Base-by-base conservation (phyloP, 371 early-diverging fungal genomes). In the Mucor lusitanicus region DNA sequence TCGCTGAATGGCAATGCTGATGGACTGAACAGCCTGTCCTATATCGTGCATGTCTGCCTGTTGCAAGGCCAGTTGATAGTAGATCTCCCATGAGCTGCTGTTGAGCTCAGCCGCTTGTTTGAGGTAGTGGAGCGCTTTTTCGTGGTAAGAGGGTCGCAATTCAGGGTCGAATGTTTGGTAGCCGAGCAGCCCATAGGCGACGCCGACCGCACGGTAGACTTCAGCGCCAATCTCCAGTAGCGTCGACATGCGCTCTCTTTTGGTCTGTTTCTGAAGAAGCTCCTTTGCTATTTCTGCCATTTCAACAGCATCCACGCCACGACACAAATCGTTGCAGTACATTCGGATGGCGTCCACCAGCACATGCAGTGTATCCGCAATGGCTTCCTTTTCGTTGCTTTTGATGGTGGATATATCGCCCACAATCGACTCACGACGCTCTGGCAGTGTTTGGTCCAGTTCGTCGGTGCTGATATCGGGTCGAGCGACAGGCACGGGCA, bases 41-140 rank as follows among this genome's bases (percentile, higher is more conserved):
- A 93, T 85, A 72, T 94, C 91, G 15, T 94, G 91, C 72, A 89
- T 88, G 55, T 94, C 90, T 7, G 95, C 94, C 21, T 87, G 87
- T 78, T 94, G 92, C 19, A 94, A 76, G 0, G 93, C 95, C 15
- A 94, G 76, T 54, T 92, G 91, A 71, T 93, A 97, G 59, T 87
- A 84, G 0, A 88, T 75, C 35, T 91, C 88, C 77, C 84, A 84
- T 15, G 76, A 62, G 6, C 79, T 64, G 0, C 88, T 74, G 37
- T 80, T 72, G 19, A 85, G 68, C 19, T 81, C 75, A 1, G 84
- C 76, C 6, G 94, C 84, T 42, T 83, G 74, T 23, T 77, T 76
- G 1, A 93, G 76, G n/a, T 86, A 84, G 37, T 79, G 71, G 13
- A 93, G 63, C 6, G 95, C 92, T 15, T 83, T 81, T 37, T 78